Evolutionary conservation across 225 moss, liverwort and hornwort genomes (phyloP), one percentile per base, ranked within the genome.

Genomic region (Asterella californica): DNA sequence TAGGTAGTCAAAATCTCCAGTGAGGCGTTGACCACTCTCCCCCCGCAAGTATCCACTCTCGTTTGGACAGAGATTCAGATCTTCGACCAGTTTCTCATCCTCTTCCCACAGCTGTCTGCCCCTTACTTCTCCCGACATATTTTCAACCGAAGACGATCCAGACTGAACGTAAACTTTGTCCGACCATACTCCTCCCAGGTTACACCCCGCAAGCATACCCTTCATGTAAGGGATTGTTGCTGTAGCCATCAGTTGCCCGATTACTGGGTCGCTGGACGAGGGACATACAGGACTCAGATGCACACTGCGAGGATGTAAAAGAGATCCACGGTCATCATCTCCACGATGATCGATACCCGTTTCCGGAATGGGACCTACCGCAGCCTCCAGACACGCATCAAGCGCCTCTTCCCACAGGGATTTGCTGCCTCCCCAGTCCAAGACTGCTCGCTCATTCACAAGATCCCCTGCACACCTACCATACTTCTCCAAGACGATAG

Each of bases 401-500:
- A 72, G 71, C n/a, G 71, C 71, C 71, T 72, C 71, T 12, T 72
- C 71, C 71, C 71, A 72, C 71, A 72, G 15, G 11, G 71, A 72
- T 45, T 72, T 72, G 12, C 71, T 72, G 37, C 71, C 71, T 38
- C 71, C 71, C 71, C 71, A 72, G 71, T 72, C 71, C 46, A 72
- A 48, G 71, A 72, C 71, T 48, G 71, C 71, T 72, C 71, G 71
- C 12, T 47, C 71, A 48, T 72, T 72, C 10, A 48, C 46, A 27
- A 72, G 46, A n/a, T 72, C 71, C 9, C 47, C 71, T 46, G 46
- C 46, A 72, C 48, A 72, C 21, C 71, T 21, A n/a, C 71, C 71
- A n/a, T 24, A 72, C 25, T 72, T 72, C 48, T 72, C 71, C 71
- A 72, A 72, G 46, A 72, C 71, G 71, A 72, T 72, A n/a, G 71